Conservation (phyloP, 345 rosid genomes). For the Ceriops tagal region DNA sequence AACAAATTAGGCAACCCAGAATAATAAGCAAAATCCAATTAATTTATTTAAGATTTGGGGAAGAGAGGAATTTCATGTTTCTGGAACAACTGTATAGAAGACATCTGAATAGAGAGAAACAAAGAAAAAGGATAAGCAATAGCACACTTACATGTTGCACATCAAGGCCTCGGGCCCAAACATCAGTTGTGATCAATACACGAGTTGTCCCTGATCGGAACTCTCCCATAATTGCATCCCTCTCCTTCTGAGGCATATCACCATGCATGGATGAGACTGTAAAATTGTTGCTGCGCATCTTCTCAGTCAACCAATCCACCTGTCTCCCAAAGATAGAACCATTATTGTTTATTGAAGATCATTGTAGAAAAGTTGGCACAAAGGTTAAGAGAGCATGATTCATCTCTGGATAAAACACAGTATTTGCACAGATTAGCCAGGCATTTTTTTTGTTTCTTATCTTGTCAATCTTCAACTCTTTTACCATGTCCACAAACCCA, state of each 20-base stretch:
- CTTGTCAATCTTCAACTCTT: not conserved
- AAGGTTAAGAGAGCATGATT: not conserved
- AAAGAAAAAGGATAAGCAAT: not conserved
- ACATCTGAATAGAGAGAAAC: not conserved
- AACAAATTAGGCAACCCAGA: too few relatives aligned
- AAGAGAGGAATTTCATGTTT: not conserved
- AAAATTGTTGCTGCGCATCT: slow-evolving; percentile 86
- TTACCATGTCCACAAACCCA: not conserved
- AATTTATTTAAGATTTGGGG: too few relatives aligned
- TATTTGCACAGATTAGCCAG: not conserved
- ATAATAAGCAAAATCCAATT: too few relatives aligned
- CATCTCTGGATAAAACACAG: not conserved
- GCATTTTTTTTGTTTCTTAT: not conserved
- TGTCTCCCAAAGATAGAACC: slow-evolving; percentile 19
- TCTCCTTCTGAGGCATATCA: slow-evolving; percentile 98
- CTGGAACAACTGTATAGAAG: not conserved
- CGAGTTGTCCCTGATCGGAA: slow-evolving; percentile 82
- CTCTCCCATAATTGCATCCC: slow-evolving; percentile 87
- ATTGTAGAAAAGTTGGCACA: not conserved
- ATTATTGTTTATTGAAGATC: not conserved
- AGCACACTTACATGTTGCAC: slow-evolving; percentile 76
- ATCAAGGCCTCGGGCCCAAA: slow-evolving; percentile 99
- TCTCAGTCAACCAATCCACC: slow-evolving; percentile 99
- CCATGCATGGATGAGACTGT: slow-evolving; percentile 99
- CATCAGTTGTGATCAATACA: slow-evolving; percentile 96